Evolutionary conservation across 225 moss, liverwort and hornwort species (phyloP), one percentile per base, ranked within the genome.

Genomic region (Straminergon stramineum): DNA sequence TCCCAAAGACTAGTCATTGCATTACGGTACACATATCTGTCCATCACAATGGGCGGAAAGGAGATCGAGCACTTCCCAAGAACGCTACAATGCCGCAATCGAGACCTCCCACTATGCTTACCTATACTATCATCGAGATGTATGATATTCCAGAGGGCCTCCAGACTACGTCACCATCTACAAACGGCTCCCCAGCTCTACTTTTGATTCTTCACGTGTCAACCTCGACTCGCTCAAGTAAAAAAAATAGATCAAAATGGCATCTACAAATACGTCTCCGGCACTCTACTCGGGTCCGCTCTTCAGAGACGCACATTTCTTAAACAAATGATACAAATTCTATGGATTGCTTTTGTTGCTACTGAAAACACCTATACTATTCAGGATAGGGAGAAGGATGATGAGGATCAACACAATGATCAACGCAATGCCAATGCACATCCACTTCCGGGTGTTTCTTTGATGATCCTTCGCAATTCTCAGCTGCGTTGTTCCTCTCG

Each of bases 341-440:
- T 88, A 94, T 35, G 86, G 16, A 17, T 24, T 12, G 91, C 77
- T 39, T 84, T 93, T 58, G 86, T 84, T 67, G 65, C 86, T 22
- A 87, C 84, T 45, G 12, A 94, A 67, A 26, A 71, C 94, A 86
- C 92, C 91, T 41, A 79, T 31, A 17, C 7, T 65, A 27, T 64
- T 70, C 84, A 94, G 75, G 77, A 93, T 88, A 17, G 93, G 93
- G 20, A 94, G 76, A 51, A 92, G 81, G 37, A 94, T 43, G 63
- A 94, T 81, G 41, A 94, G 71, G 86, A 94, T 85, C 85, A 93
- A 52, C 52, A 90, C 5, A 48, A 92, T 82, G 30, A 93, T 11
- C 86, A 94, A 67, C 30, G 41, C 3, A 39, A 92, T 87, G 48
- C 41, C 93, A 17, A 92, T 82, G 88, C 87, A 91, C 70, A 89